Evolutionary conservation across 2,329 filamentous ascomycete species (phyloP).

Genomic region (Didymella sp.): DNA sequence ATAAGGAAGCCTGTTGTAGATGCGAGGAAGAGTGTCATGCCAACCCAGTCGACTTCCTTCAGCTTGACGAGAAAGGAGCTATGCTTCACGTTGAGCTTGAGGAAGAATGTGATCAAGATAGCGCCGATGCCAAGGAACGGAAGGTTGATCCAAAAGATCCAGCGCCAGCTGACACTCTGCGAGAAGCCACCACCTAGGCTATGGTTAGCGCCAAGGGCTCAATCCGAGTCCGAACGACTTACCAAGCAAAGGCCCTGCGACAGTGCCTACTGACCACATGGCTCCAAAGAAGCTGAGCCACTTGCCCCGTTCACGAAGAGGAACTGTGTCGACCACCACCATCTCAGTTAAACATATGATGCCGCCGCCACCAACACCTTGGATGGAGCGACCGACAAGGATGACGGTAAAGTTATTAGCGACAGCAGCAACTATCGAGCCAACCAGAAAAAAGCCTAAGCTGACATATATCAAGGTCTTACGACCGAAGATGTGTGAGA

Average conservation of each 20-base stretch:
- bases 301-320: conserved; percentile 48
- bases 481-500: conserved; percentile 52
- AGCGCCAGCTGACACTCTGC: conserved; percentile 62
- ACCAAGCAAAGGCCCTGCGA: conserved; percentile 58
- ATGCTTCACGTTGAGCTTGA: background rate
- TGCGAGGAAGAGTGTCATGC: conserved; percentile 65
- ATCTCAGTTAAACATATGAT: conserved; percentile 54
- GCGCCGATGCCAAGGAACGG: conserved; percentile 62
- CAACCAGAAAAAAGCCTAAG: conserved; percentile 47
- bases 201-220: conserved; percentile 31
- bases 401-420: conserved; percentile 51
- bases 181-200: conserved; percentile 46
- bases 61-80: conserved; percentile 34
- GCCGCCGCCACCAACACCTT: conserved; percentile 53
- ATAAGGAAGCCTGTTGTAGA: conserved; percentile 67
- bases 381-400: conserved; percentile 48
- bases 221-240: conserved; percentile 45
- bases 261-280: conserved; percentile 65
- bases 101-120: conserved; percentile 58
- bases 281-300: conserved; percentile 52
- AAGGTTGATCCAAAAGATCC: conserved; percentile 71
- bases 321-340: conserved; percentile 56
- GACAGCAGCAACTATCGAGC: conserved; percentile 47
- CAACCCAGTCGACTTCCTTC: conserved; percentile 67
- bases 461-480: conserved; percentile 49